Evolutionary conservation across 129 eudicot species (phyloP).

Genomic region (Helichrysum umbraculigerum): DNA sequence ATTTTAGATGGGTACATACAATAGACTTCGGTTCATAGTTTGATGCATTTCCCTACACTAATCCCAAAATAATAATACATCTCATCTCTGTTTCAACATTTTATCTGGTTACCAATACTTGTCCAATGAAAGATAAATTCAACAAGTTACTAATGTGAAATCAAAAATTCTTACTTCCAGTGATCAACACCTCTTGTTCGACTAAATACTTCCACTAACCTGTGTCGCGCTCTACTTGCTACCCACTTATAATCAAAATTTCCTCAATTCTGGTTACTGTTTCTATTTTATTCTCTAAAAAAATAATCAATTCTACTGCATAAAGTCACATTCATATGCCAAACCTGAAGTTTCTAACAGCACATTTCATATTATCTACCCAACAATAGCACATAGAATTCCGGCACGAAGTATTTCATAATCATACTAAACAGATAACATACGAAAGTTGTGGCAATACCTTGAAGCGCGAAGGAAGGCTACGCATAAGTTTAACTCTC

Average conservation of each 20-base stretch:
- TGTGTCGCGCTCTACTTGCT: background rate
- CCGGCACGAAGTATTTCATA: background rate
- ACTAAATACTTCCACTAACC: background rate
- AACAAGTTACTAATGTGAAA: too few species aligned
- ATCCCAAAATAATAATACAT: background rate
- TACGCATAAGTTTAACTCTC: slow-evolving; percentile 95
- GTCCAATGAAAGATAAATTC: background rate
- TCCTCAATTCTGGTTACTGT: background rate
- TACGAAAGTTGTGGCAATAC: slow-evolving; percentile 33
- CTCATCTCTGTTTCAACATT: too few species aligned
- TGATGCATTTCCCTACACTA: too few species aligned
- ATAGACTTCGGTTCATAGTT: too few species aligned
- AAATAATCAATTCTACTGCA: background rate
- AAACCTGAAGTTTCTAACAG: background rate
- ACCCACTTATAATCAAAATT: background rate
- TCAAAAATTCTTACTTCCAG: too few species aligned
- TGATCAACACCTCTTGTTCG: too few species aligned
- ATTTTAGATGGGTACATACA: too few species aligned
- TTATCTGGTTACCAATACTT: background rate
- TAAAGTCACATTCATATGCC: background rate
- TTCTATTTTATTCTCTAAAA: background rate
- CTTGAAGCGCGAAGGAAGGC: slow-evolving; percentile 87
- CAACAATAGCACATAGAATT: background rate
- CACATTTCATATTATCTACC: background rate
- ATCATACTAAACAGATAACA: background rate